Conservation (phyloP, 495 filamentous ascomycete species). For the Podospora didyma region DNA sequence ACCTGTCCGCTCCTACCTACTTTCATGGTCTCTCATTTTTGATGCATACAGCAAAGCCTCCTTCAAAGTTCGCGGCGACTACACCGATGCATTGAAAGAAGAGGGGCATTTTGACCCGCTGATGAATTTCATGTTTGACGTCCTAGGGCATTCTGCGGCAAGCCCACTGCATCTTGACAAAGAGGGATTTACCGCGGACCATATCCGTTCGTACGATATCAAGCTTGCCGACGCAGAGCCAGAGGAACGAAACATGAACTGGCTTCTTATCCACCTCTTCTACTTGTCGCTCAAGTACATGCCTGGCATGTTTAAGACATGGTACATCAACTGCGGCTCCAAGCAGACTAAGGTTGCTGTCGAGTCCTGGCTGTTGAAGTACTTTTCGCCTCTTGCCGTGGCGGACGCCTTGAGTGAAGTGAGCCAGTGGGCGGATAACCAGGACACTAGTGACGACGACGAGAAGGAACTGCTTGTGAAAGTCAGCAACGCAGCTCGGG, state of each 20-base stretch:
- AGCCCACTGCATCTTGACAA: constrained; percentile 57
- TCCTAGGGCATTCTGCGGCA: constrained; percentile 68
- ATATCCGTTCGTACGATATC: constrained; percentile 64
- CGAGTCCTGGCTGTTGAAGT: constrained; percentile 76
- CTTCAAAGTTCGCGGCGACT: constrained; percentile 73
- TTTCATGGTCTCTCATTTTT: constrained; percentile 88
- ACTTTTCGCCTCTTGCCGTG: constrained; percentile 79
- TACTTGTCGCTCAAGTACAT: constrained; percentile 72
- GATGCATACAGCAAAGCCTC: constrained; percentile 80
- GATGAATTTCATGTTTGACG: constrained; percentile 73
- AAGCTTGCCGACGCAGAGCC: constrained; percentile 51
- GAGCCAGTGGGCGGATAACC: constrained; percentile 61
- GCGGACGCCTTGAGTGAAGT: constrained; percentile 67
- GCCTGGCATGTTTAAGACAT: constrained; percentile 75
- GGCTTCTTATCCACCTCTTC: constrained; percentile 82
- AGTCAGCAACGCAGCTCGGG: constrained; percentile 61
- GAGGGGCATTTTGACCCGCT: constrained; percentile 65
- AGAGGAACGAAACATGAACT: constrained; percentile 65
- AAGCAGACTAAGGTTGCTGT: constrained; percentile 73
- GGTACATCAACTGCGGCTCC: constrained; percentile 74
- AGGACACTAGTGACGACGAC: constrained; percentile 51
- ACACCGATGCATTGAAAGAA: constrained; percentile 69
- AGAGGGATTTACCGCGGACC: constrained; percentile 46
- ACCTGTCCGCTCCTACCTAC: constrained; percentile 68
- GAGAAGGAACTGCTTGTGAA: constrained; percentile 70